A percentile compares a stretch with the other conserved stretches of the same genome.
phyloP scores from a whole-genome alignment of 768 basidiomycete genomes.

The Favolaschia claudopus region DNA sequence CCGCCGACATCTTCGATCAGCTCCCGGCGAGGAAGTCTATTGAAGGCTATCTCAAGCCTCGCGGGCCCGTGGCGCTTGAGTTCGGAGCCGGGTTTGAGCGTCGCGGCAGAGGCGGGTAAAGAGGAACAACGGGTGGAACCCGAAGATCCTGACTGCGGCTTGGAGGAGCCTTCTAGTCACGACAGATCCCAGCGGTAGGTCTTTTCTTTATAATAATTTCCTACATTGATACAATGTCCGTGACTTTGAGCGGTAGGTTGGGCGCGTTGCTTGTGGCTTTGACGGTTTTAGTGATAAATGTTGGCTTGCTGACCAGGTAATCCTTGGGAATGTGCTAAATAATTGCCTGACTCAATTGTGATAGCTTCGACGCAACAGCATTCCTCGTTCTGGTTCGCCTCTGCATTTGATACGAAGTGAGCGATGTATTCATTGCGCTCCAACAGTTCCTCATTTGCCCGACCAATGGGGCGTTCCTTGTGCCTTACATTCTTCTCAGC shows the following conservation, averaged over 20 bases:
- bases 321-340: neutral
- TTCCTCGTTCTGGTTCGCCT: constrained; percentile 36
- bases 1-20: neutral
- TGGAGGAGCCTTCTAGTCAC: too few species aligned
- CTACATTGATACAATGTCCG: neutral
- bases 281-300: constrained; percentile 43
- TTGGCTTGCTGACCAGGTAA: constrained; percentile 44
- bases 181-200: too few species aligned
- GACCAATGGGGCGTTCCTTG: constrained; percentile 42
- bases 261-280: constrained; percentile 41
- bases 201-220: constrained; percentile 19
- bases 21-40: constrained; percentile 10
- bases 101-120: constrained; percentile 8
- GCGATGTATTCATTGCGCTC: neutral
- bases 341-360: neutral
- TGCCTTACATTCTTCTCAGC: constrained; percentile 47
- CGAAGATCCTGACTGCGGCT: neutral
- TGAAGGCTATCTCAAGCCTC: constrained; percentile 4
- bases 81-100: constrained; percentile 7
- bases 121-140: neutral
- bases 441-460: constrained; percentile 43
- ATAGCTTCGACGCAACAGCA: constrained; percentile 38
- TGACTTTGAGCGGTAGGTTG: constrained; percentile 31
- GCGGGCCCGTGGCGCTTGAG: constrained; percentile 17
- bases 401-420: neutral